Evolutionary conservation across 345 rosid genomes (phyloP).

Genomic region (Clausena lansium): DNA sequence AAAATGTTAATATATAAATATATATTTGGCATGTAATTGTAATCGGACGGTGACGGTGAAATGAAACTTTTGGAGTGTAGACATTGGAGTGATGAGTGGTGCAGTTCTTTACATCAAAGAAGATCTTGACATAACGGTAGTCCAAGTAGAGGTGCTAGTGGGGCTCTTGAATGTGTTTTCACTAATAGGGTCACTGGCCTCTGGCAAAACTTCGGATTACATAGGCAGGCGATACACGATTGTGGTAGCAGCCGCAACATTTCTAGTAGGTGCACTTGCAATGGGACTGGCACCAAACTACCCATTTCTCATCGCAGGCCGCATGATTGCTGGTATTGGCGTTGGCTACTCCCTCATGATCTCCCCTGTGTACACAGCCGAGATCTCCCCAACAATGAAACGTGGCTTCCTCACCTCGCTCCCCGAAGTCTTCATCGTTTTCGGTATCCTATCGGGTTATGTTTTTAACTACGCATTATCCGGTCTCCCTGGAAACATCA

Average conservation of each 20-base stretch:
- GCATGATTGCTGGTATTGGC: conserved; percentile 67
- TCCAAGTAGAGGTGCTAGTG: conserved; percentile 57
- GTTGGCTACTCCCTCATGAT: conserved; percentile 74
- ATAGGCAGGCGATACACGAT: conserved; percentile 69
- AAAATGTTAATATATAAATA: not conserved
- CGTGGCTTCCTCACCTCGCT: conserved; percentile 66
- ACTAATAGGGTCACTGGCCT: conserved; percentile 56
- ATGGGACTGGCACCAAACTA: conserved; percentile 72
- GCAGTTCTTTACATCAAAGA: conserved; percentile 56
- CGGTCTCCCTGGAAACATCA: conserved; percentile 42
- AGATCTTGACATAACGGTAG: conserved; percentile 39
- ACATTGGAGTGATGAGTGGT: conserved; percentile 74
- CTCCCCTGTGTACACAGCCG: conserved; percentile 56
- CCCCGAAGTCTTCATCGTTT: conserved; percentile 64
- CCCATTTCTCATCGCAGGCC: conserved; percentile 52
- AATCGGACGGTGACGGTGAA: too few species aligned
- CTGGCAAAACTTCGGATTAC: conserved; percentile 65
- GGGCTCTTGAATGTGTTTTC: conserved; percentile 62
- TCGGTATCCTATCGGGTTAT: conserved; percentile 67
- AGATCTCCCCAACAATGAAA: conserved; percentile 57
- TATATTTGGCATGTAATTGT: too few species aligned
- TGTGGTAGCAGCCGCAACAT: conserved; percentile 59
- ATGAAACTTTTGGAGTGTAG: too few species aligned
- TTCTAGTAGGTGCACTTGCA: conserved; percentile 53
- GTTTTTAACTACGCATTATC: conserved; percentile 53